Base-by-base conservation (phyloP, 2,329 filamentous ascomycete genomes). In the Aspergillus sp. region DNA sequence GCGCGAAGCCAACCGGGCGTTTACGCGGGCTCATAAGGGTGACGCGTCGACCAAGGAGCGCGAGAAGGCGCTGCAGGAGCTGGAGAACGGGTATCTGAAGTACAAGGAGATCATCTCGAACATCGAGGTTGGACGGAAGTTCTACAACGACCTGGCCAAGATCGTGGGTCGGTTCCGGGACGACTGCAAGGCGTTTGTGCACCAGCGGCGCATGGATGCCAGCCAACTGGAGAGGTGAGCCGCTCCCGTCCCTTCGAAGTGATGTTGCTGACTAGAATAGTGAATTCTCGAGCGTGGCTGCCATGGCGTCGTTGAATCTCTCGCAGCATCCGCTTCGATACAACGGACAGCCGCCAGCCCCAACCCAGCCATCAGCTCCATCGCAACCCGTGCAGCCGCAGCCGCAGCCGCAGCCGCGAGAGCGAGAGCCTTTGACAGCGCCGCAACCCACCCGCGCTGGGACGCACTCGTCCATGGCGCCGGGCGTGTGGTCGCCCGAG, bases 51-150 rank as follows among this genome's bases (percentile, higher is more conserved):
- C 80, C 2, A 82, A 80, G 54, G 91, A 95, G 65, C 84, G 94
- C 13, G 93, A 97, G 68, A 82, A 88, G 60, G 91, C 90, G 0
- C 74, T 99, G 45, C 94, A 99, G 71, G 85, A 82, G 56, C 78
- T 99, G 9, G 93, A 97, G 70, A 91, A 89, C 58, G 93, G 90
- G 0, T 97, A 95, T 68, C 85, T 91, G 71, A 95, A 93, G 73
- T 97, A 97, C 77, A 96, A 96, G 73, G 93, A 99, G 69, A 90
- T 97, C 51, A 85, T 96, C 52, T 89, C 84, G 59, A 96, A 97
- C 66, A 80, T 96, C 2, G 93, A 97, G 59, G 89, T 88, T 0
- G 94, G 90, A 0, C 81, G 93, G 49, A 96, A 94, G 69, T 99
- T 99, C 68, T 99, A 97, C 76, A 99, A 99, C 61, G 92, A 97